Percentiles rank a stretch among this genome's conserved stretches.
These are phyloP conservation scores for Pistacia atlantica DNA, from an alignment of 345 rosid species.

Conservation along the genomic window DNA sequence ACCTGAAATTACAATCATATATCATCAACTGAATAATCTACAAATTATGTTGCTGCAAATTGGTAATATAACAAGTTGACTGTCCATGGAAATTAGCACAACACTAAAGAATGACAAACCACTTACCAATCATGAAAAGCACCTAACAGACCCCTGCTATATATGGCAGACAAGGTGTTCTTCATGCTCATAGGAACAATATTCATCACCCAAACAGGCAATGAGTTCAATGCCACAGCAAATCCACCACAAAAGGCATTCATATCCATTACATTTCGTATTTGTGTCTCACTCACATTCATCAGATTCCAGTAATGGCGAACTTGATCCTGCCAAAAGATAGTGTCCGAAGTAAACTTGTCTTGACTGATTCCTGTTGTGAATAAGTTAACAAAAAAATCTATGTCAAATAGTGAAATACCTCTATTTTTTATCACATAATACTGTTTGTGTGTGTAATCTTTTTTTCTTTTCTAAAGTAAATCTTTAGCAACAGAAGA, in stretches of 20 bases:
- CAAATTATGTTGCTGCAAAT: not conserved
- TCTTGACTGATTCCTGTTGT: constrained; percentile 64
- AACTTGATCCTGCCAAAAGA: constrained; percentile 80
- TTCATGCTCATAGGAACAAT: constrained; percentile 68
- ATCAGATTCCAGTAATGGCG: constrained; percentile 66
- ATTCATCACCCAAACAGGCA: constrained; percentile 94
- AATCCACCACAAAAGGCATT: constrained; percentile 82
- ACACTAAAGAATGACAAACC: constrained; percentile 1
- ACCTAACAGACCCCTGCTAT: constrained; percentile 73
- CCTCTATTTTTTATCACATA: not conserved
- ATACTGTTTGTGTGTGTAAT: not conserved
- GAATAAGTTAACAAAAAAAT: constrained; percentile 10
- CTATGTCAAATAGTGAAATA: not conserved
- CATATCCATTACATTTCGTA: constrained; percentile 92
- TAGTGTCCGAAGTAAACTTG: constrained; percentile 55
- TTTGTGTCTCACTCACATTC: constrained; percentile 49
- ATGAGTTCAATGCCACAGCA: constrained; percentile 58
- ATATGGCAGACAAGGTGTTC: constrained; percentile 76
- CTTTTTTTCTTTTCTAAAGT: not conserved
- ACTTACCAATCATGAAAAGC: constrained; percentile 92
- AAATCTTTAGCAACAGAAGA: not conserved
- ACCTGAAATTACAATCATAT: constrained; percentile 44
- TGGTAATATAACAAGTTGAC: not conserved
- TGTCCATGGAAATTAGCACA: constrained; percentile 9
- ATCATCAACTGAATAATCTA: not conserved